These are phyloP conservation scores for Plectosphaerella plurivora DNA, from an alignment of 2,329 filamentous ascomycete genomes.

Conservation along the genomic window DNA sequence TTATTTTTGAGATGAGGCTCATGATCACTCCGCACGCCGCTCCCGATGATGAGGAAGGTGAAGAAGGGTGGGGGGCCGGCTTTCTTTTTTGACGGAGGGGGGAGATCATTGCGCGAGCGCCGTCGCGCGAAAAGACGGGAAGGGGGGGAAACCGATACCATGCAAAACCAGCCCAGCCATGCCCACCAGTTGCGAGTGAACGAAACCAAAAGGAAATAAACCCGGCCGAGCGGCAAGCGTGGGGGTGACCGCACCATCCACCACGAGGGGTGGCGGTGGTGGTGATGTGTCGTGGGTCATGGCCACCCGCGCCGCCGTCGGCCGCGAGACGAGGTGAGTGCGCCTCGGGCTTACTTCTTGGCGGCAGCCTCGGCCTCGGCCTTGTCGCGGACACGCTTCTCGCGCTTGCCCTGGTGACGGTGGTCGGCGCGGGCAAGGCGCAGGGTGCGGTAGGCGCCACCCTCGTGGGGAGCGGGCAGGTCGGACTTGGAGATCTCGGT, in stretches of 20 bases:
- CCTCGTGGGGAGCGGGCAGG: constrained; percentile 68
- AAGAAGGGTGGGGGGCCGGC: too few relatives aligned
- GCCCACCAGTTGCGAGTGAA: background rate
- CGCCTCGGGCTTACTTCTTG: constrained; percentile 70
- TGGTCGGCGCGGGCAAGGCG: constrained; percentile 80
- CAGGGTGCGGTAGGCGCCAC: constrained; percentile 82
- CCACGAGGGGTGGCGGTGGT: too few relatives aligned
- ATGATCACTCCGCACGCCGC: too few relatives aligned
- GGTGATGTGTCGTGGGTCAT: too few relatives aligned
- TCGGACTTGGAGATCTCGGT: constrained; percentile 78
- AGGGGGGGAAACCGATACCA: constrained; percentile 2
- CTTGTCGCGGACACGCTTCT: constrained; percentile 91
- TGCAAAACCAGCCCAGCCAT: constrained; percentile 3
- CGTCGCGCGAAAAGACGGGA: constrained; percentile 1
- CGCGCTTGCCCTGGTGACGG: constrained; percentile 75
- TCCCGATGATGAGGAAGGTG: too few relatives aligned
- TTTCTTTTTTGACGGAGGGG: too few relatives aligned
- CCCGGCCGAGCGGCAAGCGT: too few relatives aligned
- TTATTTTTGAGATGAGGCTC: too few relatives aligned
- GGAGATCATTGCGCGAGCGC: background rate
- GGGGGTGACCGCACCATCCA: too few relatives aligned
- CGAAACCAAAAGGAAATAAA: background rate
- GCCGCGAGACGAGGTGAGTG: background rate
- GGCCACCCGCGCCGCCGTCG: too few relatives aligned
- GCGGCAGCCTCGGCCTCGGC: constrained; percentile 69